Conservation (phyloP, 371 early-diverging fungal species). For the Apophysomyces sp. region DNA sequence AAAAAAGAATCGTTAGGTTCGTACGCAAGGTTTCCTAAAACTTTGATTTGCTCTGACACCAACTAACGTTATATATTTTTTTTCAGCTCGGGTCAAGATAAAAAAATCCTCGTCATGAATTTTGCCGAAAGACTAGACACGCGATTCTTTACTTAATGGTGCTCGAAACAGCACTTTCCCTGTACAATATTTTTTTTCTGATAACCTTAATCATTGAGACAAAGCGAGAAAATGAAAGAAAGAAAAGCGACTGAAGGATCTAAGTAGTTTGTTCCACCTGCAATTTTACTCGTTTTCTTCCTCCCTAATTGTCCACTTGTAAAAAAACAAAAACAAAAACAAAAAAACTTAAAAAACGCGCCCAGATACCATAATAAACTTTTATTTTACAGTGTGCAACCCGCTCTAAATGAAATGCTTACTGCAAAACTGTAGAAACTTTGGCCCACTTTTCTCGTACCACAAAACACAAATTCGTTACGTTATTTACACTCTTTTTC, state of each 20-base stretch:
- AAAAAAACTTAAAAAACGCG: too few species aligned
- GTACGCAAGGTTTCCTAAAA: slow-evolving; percentile 16
- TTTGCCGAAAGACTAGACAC: slow-evolving; percentile 59
- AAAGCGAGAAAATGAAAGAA: not conserved
- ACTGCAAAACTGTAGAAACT: not conserved
- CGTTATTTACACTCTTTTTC: too few species aligned
- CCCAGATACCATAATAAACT: too few species aligned
- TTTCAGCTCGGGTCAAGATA: slow-evolving; percentile 74
- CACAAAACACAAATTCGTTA: not conserved
- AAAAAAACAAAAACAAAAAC: too few species aligned
- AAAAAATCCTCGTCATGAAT: slow-evolving; percentile 82
- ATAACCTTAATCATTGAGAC: not conserved
- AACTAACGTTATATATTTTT: not conserved
- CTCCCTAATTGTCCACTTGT: too few species aligned
- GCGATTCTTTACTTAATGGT: slow-evolving; percentile 13
- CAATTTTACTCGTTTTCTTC: not conserved
- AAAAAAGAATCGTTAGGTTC: slow-evolving; percentile 75
- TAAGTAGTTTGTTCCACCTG: not conserved
- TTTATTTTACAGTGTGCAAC: too few species aligned
- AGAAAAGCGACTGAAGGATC: too few species aligned
- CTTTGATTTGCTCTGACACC: not conserved
- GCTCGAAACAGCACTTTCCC: not conserved
- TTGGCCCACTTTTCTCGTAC: not conserved
- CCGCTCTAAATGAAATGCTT: not conserved
- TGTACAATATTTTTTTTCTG: not conserved